Conservation (phyloP, 2,329 filamentous ascomycete species). For the Talaromyces atroroseus region DNA sequence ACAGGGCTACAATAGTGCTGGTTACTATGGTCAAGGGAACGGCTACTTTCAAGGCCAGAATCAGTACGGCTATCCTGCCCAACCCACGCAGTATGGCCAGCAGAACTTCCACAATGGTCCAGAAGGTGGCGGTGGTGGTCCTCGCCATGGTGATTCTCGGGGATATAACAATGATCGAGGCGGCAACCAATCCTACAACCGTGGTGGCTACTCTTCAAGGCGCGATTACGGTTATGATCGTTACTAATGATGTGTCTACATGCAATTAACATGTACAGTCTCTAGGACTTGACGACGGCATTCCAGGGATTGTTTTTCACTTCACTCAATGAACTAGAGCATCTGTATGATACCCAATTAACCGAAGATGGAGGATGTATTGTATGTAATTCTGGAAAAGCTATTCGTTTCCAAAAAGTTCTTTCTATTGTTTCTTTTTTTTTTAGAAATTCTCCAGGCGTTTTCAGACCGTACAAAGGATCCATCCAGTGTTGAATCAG, state of each 20-base stretch:
- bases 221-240: conserved; percentile 35
- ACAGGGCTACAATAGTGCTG: conserved; percentile 18
- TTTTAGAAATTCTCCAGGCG: background rate
- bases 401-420: background rate
- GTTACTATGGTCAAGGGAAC: conserved; percentile 23
- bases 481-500: background rate
- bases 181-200: conserved; percentile 18
- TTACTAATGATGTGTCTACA: conserved; percentile 22
- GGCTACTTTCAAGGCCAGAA: conserved; percentile 22
- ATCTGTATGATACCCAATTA: conserved; percentile 7
- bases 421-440: background rate
- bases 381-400: background rate
- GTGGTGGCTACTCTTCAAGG: conserved; percentile 21
- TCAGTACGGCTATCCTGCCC: conserved; percentile 17
- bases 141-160: conserved; percentile 15
- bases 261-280: background rate
- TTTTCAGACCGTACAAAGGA: background rate
- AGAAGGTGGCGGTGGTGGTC: conserved; percentile 17
- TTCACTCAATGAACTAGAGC: conserved; percentile 2
- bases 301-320: background rate
- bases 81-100: conserved; percentile 21
- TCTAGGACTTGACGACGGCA: background rate
- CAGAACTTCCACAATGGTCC: conserved; percentile 22
- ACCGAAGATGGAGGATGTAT: background rate
- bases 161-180: conserved; percentile 19